Base-by-base conservation (phyloP, 116 monocot species). In the Dioscorea cayenensis region DNA sequence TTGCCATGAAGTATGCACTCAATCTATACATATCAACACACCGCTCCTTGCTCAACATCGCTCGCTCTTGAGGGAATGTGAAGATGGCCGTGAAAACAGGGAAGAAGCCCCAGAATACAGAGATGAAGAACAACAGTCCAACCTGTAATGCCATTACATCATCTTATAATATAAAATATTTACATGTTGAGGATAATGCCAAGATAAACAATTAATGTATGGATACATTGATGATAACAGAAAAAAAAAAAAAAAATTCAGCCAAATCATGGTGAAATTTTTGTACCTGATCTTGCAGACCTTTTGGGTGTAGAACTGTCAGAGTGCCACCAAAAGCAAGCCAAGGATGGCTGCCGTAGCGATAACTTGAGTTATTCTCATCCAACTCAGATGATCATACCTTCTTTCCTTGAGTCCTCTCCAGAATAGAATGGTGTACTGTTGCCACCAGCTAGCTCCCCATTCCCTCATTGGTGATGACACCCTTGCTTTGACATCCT, bases 11-110 rank as follows among this genome's bases (percentile, higher is more conserved):
- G 37, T 91, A 91, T 74, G 91, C 84, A 49, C 91, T 91, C 65
- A 91, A 77, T 66, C 74, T 80, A 75, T 91, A 91, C 91, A 91
- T 87, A 67, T 87, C 91, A 65, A 77, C 91, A 17, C 87, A 77
- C 70, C 91, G 73, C 75, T 91, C 91, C 77, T 91, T 91, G 65
- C 85, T 91, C 49, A 91, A 52, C 87, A 91, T 87, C 29, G 91
- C 91, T 72, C 91, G 82, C 59, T 91, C 91, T 85, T 87, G 87
- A n/a, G 87, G 91, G 76, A 91, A 91, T 67, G 91, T 91, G 66
- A 91, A 91, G 73, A 91, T 87, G 66, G 91, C 87, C 21, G 91
- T 87, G 77, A 91, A 91, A 49, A 91, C 85, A 22, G 91, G 91
- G 71, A 91, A 85, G 78, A 91, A 91, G 27, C 87, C 85, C 91